Conservation (phyloP, 2,329 filamentous ascomycete species). For the Fusarium continuum region DNA sequence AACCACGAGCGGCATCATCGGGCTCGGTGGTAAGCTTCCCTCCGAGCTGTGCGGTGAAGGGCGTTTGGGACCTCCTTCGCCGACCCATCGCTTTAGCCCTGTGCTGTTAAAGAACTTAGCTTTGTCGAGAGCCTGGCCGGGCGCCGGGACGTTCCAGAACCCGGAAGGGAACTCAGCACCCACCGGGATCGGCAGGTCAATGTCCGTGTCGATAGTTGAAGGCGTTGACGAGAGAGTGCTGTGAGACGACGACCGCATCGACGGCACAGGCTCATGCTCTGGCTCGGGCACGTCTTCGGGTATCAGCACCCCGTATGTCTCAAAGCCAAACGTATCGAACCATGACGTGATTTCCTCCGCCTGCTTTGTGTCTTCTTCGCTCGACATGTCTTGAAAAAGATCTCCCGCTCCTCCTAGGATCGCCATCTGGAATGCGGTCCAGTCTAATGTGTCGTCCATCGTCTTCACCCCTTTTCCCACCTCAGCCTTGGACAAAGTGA, state of each 20-base stretch:
- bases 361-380: slow-evolving; percentile 56
- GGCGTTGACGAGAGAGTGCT: slow-evolving; percentile 43
- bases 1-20: slow-evolving; percentile 58
- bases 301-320: slow-evolving; percentile 53
- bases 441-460: slow-evolving; percentile 64
- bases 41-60: slow-evolving; percentile 41
- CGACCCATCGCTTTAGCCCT: slow-evolving; percentile 50
- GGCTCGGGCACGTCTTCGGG: slow-evolving; percentile 23
- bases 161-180: slow-evolving; percentile 47
- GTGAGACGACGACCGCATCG: slow-evolving; percentile 35
- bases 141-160: slow-evolving; percentile 46
- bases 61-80: slow-evolving; percentile 48
- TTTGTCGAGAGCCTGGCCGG: slow-evolving; percentile 40
- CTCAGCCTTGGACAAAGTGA: slow-evolving; percentile 60
- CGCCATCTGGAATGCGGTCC: slow-evolving; percentile 73
- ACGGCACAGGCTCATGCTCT: slow-evolving; percentile 5
- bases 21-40: slow-evolving; percentile 60
- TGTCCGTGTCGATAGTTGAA: slow-evolving; percentile 46
- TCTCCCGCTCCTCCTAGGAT: slow-evolving; percentile 67
- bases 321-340: slow-evolving; percentile 62
- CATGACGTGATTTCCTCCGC: slow-evolving; percentile 58
- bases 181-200: slow-evolving; percentile 52
- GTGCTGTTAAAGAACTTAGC: slow-evolving; percentile 47
- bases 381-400: slow-evolving; percentile 55
- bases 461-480: slow-evolving; percentile 49